Evolutionary conservation across 208 protist genomes (phyloP).

Genomic region (Novymonas esmeraldas): DNA sequence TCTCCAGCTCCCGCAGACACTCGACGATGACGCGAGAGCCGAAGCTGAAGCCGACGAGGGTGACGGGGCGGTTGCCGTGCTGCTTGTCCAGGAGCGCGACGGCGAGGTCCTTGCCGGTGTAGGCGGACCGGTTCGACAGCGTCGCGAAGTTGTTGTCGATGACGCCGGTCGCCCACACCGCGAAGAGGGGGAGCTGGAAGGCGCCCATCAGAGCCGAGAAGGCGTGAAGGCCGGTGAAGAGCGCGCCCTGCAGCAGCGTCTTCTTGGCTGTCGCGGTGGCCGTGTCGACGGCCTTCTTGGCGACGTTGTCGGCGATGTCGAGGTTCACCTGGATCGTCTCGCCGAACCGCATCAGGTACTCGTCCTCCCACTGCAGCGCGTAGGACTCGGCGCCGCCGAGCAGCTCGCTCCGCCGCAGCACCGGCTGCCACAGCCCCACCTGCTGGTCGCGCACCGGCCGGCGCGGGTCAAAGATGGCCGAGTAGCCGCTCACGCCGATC

Average conservation of each 20-base stretch:
- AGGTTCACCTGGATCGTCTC: constrained; percentile 61
- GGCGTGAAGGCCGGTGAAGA: constrained; percentile 75
- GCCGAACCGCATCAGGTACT: constrained; percentile 69
- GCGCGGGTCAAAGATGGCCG: constrained; percentile 69
- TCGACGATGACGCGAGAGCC: constrained; percentile 83
- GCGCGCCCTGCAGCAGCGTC: constrained; percentile 50
- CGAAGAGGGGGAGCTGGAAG: constrained; percentile 75
- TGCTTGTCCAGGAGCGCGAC: constrained; percentile 57
- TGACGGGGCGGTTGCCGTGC: constrained; percentile 81
- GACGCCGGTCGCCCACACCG: constrained; percentile 70
- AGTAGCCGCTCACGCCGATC: constrained; percentile 80
- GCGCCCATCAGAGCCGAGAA: constrained; percentile 67
- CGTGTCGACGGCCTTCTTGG: constrained; percentile 34
- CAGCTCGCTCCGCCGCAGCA: constrained; percentile 43
- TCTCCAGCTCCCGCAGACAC: constrained; percentile 73
- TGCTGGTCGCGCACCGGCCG: constrained; percentile 80
- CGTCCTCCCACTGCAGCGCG: constrained; percentile 84
- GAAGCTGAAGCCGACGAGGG: constrained; percentile 88
- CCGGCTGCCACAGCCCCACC: constrained; percentile 71
- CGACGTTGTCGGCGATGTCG: constrained; percentile 47
- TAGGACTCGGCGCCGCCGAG: constrained; percentile 59
- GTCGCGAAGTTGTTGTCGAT: constrained; percentile 90
- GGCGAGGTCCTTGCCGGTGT: constrained; percentile 83
- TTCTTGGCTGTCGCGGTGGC: constrained; percentile 50
- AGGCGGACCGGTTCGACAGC: constrained; percentile 69